These are phyloP conservation scores for Neofusicoccum umdonicola DNA, from an alignment of 2,329 filamentous ascomycete genomes.

Conservation along the genomic window DNA sequence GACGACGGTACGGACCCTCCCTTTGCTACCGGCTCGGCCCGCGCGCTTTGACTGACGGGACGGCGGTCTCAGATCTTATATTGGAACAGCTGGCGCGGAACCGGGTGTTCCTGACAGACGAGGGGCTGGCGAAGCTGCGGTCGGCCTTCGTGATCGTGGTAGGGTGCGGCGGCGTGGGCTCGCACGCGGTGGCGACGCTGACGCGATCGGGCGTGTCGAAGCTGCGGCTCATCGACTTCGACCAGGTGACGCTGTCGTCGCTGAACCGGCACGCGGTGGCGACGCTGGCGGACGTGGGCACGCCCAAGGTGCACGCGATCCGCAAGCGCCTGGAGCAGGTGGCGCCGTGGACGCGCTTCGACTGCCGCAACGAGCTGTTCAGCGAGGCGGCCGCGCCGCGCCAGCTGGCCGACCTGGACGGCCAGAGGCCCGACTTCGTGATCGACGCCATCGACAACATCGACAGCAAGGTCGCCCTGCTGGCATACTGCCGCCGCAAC, in stretches of 20 bases:
- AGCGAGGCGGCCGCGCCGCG: conserved; percentile 62
- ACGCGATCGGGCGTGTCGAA: conserved; percentile 86
- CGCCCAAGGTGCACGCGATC: conserved; percentile 85
- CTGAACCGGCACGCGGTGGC: conserved; percentile 95
- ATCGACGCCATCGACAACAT: conserved; percentile 99
- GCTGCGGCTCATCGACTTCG: conserved; percentile 89
- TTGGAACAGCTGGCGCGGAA: conserved; percentile 93
- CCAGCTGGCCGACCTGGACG: conserved; percentile 67
- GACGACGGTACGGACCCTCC: conserved; percentile 51
- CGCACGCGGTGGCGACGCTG: conserved; percentile 82
- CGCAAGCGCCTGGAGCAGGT: conserved; percentile 78
- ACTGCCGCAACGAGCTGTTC: conserved; percentile 82
- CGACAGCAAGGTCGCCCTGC: conserved; percentile 86
- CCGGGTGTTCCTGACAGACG: conserved; percentile 81
- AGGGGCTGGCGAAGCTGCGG: conserved; percentile 76
- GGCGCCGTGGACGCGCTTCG: conserved; percentile 87
- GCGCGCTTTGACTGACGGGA: conserved; percentile 11
- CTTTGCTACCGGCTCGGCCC: not conserved
- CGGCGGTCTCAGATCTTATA: conserved; percentile 65
- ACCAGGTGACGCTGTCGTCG: conserved; percentile 92
- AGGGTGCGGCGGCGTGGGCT: conserved; percentile 91
- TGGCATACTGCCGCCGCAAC: conserved; percentile 82
- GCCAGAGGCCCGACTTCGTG: conserved; percentile 75
- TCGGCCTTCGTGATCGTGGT: conserved; percentile 83
- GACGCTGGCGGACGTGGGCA: conserved; percentile 89